A percentile compares a stretch with the other conserved stretches of the same genome.
phyloP scores from a whole-genome alignment of 345 rosid genomes.

The Sisymbrium irio region DNA sequence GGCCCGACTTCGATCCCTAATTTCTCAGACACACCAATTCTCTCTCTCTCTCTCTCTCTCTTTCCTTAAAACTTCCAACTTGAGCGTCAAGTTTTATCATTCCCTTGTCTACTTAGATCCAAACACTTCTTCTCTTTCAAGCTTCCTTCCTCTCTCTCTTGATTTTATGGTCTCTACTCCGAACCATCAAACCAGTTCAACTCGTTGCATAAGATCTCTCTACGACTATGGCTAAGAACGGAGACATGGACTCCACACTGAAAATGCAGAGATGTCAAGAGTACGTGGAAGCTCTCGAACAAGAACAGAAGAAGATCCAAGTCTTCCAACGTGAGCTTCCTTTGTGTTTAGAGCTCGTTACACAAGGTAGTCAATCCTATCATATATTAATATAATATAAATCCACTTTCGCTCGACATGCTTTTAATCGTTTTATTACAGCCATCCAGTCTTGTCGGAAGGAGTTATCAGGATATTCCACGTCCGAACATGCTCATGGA shows the following conservation, averaged over 20 bases:
- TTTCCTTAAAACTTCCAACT: slow-evolving; percentile 5
- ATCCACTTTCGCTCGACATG: not conserved
- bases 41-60: not conserved
- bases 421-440: slow-evolving; percentile 8
- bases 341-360: slow-evolving; percentile 81
- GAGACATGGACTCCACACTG: slow-evolving; percentile 43
- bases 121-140: slow-evolving; percentile 16
- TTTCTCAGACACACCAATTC: not conserved
- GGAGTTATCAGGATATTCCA: slow-evolving; percentile 60
- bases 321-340: slow-evolving; percentile 93
- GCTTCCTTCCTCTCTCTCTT: not conserved
- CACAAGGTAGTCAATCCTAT: slow-evolving; percentile 53
- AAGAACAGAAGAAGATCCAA: slow-evolving; percentile 77
- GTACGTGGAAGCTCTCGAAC: slow-evolving; percentile 65
- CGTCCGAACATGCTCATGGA: slow-evolving; percentile 45
- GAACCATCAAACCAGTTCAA: not conserved
- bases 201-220: not conserved
- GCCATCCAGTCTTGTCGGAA: slow-evolving; percentile 72
- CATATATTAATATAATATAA: not conserved
- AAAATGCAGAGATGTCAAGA: slow-evolving; percentile 53
- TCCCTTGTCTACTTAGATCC: slow-evolving; percentile 52
- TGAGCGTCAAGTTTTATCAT: slow-evolving; percentile 38
- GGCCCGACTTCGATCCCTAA: slow-evolving; percentile 25
- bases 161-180: slow-evolving; percentile 2
- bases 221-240: not conserved